These are phyloP conservation scores for Thraustochytrium sp. DNA, from an alignment of 352 stramenopile species.

Conservation along the genomic window DNA sequence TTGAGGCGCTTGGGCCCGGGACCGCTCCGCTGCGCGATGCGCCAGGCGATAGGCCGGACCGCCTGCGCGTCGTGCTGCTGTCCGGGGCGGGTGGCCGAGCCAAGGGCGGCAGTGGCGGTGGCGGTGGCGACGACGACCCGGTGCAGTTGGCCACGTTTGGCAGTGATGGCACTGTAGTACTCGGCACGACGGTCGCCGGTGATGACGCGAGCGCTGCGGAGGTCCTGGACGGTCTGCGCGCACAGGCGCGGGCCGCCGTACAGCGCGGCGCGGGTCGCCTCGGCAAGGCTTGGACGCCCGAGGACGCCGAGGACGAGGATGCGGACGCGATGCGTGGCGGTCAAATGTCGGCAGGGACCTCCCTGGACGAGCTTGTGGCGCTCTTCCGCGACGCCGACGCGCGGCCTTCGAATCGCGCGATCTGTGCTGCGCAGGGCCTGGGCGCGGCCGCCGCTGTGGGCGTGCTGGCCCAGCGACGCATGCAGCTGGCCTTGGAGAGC, in stretches of 20 bases:
- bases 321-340: neutral
- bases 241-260: no score
- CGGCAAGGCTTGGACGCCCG: neutral
- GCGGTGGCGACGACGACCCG: no score
- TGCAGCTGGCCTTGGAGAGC: neutral
- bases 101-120: no score
- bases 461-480: neutral
- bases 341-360: no score
- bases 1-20: neutral
- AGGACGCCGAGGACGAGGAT: neutral
- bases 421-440: neutral
- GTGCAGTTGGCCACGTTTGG: no score
- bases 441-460: neutral
- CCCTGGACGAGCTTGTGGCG: neutral
- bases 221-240: no score
- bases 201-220: no score
- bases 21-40: neutral
- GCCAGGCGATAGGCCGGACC: no score
- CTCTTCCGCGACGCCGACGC: neutral
- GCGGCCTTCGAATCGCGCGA: neutral
- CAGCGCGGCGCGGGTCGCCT: no score
- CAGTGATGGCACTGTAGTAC: no score
- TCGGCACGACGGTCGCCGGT: no score
- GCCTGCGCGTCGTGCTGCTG: neutral
- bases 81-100: no score